Evolutionary conservation across 352 stramenopile genomes (phyloP).

Genomic region (Phytophthora capsici): DNA sequence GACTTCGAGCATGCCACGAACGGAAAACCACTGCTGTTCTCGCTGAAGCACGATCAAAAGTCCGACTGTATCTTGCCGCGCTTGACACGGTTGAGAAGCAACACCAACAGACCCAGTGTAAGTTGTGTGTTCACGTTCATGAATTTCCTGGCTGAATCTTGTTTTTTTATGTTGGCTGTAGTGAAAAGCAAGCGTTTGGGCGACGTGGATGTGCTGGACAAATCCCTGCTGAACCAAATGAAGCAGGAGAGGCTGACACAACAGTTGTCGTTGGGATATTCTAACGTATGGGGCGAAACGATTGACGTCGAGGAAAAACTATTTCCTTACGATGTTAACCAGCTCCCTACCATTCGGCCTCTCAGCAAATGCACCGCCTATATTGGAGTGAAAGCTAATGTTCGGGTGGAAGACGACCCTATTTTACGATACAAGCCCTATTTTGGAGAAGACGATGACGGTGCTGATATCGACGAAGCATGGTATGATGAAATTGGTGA

Average conservation of each 20-base stretch:
- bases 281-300: conserved; percentile 34
- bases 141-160: background rate
- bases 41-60: conserved; percentile 44
- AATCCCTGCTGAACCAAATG: conserved; percentile 49
- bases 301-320: conserved; percentile 23
- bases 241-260: conserved; percentile 43
- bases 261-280: conserved; percentile 43
- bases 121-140: background rate
- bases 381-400: conserved; percentile 71
- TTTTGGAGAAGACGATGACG: conserved; percentile 92
- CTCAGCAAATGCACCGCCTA: conserved; percentile 74
- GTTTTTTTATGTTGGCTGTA: conserved; percentile 11
- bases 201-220: conserved; percentile 32
- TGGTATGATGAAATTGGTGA: conserved; percentile 65
- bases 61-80: conserved; percentile 34
- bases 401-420: conserved; percentile 88
- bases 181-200: conserved; percentile 25
- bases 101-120: conserved; percentile 9
- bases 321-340: conserved; percentile 38
- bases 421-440: conserved; percentile 91
- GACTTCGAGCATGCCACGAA: conserved; percentile 55
- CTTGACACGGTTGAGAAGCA: conserved; percentile 20
- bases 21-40: conserved; percentile 60
- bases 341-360: conserved; percentile 47
- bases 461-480: conserved; percentile 75